These are phyloP conservation scores for Zygosaccharomyces gambellarensis DNA, from an alignment of 805 yeast genomes.

Conservation along the genomic window DNA sequence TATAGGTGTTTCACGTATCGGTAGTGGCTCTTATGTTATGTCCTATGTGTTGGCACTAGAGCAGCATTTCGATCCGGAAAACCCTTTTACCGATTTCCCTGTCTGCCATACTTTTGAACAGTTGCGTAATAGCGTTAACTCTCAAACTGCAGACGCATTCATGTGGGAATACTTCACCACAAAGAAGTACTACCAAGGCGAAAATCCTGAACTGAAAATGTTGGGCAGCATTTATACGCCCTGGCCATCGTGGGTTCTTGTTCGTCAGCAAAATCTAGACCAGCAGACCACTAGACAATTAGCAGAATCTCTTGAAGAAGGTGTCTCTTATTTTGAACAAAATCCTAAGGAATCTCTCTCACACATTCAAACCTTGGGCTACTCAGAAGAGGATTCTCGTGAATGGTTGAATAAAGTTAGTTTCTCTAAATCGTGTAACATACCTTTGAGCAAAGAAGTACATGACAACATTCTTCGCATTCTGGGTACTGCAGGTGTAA, in stretches of 20 bases:
- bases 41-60: slow-evolving; percentile 64
- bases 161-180: slow-evolving; percentile 96
- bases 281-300: slow-evolving; percentile 40
- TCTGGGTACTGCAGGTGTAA: slow-evolving; percentile 8
- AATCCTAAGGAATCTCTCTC: slow-evolving; percentile 62
- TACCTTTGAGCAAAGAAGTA: background rate
- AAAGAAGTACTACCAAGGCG: slow-evolving; percentile 68
- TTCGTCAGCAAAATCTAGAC: slow-evolving; percentile 41
- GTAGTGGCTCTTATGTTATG: slow-evolving; percentile 91
- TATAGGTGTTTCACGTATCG: slow-evolving; percentile 82
- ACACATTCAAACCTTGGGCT: slow-evolving; percentile 68
- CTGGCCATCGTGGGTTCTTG: slow-evolving; percentile 93
- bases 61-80: slow-evolving; percentile 45
- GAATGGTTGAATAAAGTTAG: slow-evolving; percentile 79
- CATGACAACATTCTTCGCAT: slow-evolving; percentile 4
- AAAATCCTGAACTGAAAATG: slow-evolving; percentile 63
- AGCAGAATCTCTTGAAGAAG: slow-evolving; percentile 53
- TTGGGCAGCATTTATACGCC: slow-evolving; percentile 91
- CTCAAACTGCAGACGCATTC: slow-evolving; percentile 65
- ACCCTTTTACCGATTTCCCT: slow-evolving; percentile 48
- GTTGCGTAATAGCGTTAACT: slow-evolving; percentile 75
- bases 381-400: slow-evolving; percentile 67
- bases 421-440: slow-evolving; percentile 37
- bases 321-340: slow-evolving; percentile 58
- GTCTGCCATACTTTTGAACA: slow-evolving; percentile 65